These are phyloP conservation scores for Phytophthora citricola DNA, from an alignment of 352 stramenopile genomes.

Conservation along the genomic window DNA sequence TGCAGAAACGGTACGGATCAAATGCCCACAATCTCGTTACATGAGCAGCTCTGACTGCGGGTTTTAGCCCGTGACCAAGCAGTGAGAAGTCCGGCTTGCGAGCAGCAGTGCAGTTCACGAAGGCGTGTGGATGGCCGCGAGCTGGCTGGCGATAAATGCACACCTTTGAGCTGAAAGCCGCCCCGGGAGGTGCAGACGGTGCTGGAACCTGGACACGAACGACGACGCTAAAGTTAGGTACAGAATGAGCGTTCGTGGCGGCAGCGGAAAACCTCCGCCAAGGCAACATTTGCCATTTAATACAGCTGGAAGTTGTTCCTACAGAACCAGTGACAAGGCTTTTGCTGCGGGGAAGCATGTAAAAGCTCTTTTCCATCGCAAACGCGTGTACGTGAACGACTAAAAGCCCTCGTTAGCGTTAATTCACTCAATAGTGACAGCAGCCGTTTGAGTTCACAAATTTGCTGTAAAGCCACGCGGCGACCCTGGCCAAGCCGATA, in stretches of 20 bases:
- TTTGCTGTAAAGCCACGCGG: constrained; percentile 12
- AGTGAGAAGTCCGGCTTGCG: constrained; percentile 7
- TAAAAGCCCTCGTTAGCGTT: constrained; percentile 1
- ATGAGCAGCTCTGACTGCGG: not conserved
- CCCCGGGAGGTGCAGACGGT: not conserved
- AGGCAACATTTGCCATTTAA: not conserved
- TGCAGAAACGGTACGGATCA: constrained; percentile 5
- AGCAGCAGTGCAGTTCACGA: not conserved
- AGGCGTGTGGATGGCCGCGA: not conserved
- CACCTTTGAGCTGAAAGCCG: too few relatives aligned
- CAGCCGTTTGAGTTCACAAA: constrained; percentile 26
- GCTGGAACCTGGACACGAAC: not conserved
- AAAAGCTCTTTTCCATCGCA: too few relatives aligned
- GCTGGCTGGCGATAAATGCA: constrained; percentile 1
- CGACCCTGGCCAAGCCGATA: not conserved
- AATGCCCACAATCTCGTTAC: constrained; percentile 16
- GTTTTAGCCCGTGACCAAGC: not conserved
- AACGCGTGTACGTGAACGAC: too few relatives aligned
- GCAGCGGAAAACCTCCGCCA: not conserved
- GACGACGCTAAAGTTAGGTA: constrained; percentile 12
- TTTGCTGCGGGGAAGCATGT: not conserved
- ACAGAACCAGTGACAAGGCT: too few relatives aligned
- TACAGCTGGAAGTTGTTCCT: too few relatives aligned
- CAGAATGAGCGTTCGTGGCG: not conserved
- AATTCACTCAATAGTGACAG: constrained; percentile 24